phyloP scores from a whole-genome alignment of 2,329 filamentous ascomycete genomes.

The Golovinomyces cichoracearum region DNA sequence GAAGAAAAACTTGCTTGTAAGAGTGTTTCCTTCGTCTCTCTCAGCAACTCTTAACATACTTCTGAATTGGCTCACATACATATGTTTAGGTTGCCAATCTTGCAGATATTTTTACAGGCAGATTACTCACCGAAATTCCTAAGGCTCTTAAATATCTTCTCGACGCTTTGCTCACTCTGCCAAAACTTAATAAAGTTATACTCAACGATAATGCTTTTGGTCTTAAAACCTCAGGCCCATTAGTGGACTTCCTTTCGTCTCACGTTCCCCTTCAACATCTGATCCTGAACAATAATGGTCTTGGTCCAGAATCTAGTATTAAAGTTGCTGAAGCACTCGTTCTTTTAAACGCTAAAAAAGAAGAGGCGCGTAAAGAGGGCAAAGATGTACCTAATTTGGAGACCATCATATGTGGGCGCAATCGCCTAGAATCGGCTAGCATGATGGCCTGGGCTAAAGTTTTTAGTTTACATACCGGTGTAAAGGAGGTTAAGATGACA shows the following conservation, averaged over 20 bases:
- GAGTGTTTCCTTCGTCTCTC: conserved; percentile 6
- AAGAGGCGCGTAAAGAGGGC: conserved; percentile 43
- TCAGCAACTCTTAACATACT: background rate
- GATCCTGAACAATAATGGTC: conserved; percentile 92
- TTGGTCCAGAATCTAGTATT: conserved; percentile 74
- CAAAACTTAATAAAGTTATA: conserved; percentile 72
- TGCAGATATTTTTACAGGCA: conserved; percentile 91
- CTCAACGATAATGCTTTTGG: conserved; percentile 97
- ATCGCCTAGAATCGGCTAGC: conserved; percentile 80
- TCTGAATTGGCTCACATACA: background rate
- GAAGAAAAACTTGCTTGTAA: conserved; percentile 57
- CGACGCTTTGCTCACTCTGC: conserved; percentile 61
- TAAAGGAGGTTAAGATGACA: conserved; percentile 84
- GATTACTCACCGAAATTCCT: conserved; percentile 80
- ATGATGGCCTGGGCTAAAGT: conserved; percentile 88
- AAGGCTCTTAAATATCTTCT: conserved; percentile 66
- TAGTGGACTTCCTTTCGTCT: conserved; percentile 70
- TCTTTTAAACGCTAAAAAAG: conserved; percentile 61
- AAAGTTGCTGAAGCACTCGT: conserved; percentile 71
- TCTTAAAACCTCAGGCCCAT: conserved; percentile 74
- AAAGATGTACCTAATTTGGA: conserved; percentile 59
- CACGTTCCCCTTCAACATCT: conserved; percentile 82
- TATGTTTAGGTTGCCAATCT: conserved; percentile 46
- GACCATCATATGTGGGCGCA: conserved; percentile 91
- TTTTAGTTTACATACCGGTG: conserved; percentile 55